Evolutionary conservation across 495 filamentous ascomycete species (phyloP).

Genomic region (Penicillium odoratum): DNA sequence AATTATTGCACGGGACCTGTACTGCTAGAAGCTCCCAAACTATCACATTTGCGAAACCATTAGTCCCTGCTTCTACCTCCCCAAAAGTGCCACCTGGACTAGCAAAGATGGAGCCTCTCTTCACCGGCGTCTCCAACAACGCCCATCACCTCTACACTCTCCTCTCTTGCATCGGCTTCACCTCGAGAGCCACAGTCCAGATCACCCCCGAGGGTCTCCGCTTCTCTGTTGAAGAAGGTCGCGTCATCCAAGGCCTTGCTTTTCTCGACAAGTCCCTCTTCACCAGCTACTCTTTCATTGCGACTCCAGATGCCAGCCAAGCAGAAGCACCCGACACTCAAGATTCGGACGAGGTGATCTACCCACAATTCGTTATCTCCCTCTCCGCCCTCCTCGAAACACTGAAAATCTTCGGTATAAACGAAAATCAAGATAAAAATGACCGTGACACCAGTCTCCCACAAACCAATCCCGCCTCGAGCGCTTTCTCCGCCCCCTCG

Average conservation of each 20-base stretch:
- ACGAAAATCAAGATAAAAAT: constrained; percentile 62
- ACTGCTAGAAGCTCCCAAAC: constrained; percentile 38
- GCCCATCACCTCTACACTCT: constrained; percentile 87
- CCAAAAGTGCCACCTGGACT: constrained; percentile 9
- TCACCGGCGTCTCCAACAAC: constrained; percentile 82
- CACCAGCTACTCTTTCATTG: constrained; percentile 70
- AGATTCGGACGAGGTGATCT: constrained; percentile 32
- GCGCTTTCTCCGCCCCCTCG: constrained; percentile 73
- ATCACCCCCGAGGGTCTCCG: constrained; percentile 80
- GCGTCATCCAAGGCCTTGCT: constrained; percentile 82
- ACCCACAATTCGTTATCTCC: constrained; percentile 74
- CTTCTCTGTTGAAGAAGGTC: constrained; percentile 81
- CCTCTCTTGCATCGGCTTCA: constrained; percentile 83
- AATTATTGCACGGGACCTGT: constrained; percentile 33
- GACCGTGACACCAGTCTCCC: constrained; percentile 46
- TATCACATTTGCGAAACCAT: constrained; percentile 22
- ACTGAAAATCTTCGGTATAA: constrained; percentile 86
- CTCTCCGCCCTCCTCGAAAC: constrained; percentile 88
- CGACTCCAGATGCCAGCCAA: constrained; percentile 33
- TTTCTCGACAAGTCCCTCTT: constrained; percentile 87
- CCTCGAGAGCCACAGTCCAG: constrained; percentile 77
- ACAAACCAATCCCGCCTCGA: constrained; percentile 47
- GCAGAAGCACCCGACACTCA: constrained; percentile 36
- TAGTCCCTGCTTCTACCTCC: not conserved
- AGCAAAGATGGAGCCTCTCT: constrained; percentile 52